phyloP scores from a whole-genome alignment of 169 alveolate species.

The Cytauxzoon felis region DNA sequence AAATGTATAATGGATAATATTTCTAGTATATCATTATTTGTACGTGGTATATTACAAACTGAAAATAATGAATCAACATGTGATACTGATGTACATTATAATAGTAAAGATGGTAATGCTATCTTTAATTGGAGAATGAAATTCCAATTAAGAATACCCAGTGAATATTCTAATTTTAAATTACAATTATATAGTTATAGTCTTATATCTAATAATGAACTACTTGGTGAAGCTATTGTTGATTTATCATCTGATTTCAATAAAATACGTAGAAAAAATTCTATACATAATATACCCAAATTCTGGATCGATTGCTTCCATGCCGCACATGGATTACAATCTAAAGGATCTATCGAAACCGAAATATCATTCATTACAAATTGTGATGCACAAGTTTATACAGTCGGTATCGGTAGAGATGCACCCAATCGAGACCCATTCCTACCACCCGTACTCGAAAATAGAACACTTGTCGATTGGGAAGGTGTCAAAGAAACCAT shows the following conservation, averaged over 20 bases:
- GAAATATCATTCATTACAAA: conserved; percentile 80
- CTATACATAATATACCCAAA: conserved; percentile 72
- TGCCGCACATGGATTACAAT: conserved; percentile 75
- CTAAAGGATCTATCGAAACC: conserved; percentile 82
- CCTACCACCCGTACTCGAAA: conserved; percentile 81
- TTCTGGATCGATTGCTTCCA: conserved; percentile 74
- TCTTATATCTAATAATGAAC: conserved; percentile 72
- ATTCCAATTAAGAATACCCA: conserved; percentile 80
- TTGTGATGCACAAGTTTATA: conserved; percentile 76
- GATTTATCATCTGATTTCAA: conserved; percentile 79
- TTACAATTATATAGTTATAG: conserved; percentile 76
- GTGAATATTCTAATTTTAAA: conserved; percentile 77
- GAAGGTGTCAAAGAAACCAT: conserved; percentile 80
- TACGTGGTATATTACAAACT: conserved; percentile 75
- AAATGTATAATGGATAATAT: conserved; percentile 78
- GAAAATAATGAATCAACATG: conserved; percentile 73
- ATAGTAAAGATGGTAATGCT: conserved; percentile 85
- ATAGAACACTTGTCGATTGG: conserved; percentile 87
- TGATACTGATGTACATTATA: conserved; percentile 86
- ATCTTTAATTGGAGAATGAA: conserved; percentile 86
- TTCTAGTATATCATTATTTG: conserved; percentile 79
- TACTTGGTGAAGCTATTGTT: conserved; percentile 80
- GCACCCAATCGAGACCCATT: conserved; percentile 87
- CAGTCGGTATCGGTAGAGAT: conserved; percentile 88
- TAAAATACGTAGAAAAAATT: conserved; percentile 72